Evolutionary conservation across 768 basidiomycete genomes (phyloP).

Genomic region (Collybia mongolica): DNA sequence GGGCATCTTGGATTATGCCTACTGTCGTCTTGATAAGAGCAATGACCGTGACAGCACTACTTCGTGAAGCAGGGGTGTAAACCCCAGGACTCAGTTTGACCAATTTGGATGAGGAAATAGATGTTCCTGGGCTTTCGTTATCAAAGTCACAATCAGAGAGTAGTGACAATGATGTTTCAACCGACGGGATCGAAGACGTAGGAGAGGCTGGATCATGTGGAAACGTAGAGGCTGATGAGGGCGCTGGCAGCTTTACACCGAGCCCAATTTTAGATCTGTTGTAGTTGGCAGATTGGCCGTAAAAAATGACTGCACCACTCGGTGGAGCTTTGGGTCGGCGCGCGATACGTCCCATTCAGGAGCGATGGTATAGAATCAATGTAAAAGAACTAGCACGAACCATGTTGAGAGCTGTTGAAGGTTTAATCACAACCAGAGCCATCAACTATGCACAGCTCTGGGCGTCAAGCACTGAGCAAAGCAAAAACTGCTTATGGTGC

Average conservation of each 20-base stretch:
- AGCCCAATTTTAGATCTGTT: too few relatives aligned
- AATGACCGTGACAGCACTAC: constrained; percentile 3
- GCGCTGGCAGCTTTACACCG: too few relatives aligned
- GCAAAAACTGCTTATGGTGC: too few relatives aligned
- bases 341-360: constrained; percentile 15
- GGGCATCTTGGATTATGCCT: constrained; percentile 18
- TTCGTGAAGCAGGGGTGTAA: not conserved
- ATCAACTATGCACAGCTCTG: too few relatives aligned
- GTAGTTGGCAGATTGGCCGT: constrained; percentile 9
- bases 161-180: too few relatives aligned
- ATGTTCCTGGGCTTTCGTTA: too few relatives aligned
- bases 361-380: too few relatives aligned
- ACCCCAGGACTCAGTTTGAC: too few relatives aligned
- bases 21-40: constrained; percentile 16
- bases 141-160: not conserved
- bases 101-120: not conserved
- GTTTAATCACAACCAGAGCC: too few relatives aligned
- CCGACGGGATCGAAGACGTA: not conserved
- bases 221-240: not conserved
- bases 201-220: not conserved
- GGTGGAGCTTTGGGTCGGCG: constrained; percentile 9
- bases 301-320: constrained; percentile 23
- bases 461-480: too few relatives aligned
- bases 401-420: too few relatives aligned
- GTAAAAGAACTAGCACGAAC: too few relatives aligned